A percentile compares a stretch with the other conserved stretches of the same genome.
These are phyloP conservation scores for Sphagnum tenellum DNA, from an alignment of 225 moss, liverwort and hornwort genomes.

Conservation along the genomic window DNA sequence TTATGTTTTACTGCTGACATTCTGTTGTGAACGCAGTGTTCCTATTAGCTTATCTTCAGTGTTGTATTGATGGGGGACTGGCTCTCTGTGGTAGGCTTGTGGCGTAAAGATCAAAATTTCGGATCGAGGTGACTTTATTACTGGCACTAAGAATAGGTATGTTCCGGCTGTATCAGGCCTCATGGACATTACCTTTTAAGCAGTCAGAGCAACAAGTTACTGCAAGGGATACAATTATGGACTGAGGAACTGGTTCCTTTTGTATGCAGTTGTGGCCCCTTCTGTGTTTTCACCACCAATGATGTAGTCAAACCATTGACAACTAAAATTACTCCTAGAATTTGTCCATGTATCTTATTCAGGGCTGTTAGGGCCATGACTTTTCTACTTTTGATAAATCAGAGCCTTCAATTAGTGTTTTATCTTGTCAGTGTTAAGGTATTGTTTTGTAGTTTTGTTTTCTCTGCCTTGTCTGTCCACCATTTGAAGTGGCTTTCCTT, in stretches of 20 bases:
- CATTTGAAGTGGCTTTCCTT: constrained; percentile 1
- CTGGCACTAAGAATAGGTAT: constrained; percentile 40
- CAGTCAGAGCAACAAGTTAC: no score
- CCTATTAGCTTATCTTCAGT: not conserved
- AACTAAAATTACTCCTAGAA: not conserved
- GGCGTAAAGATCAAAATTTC: constrained; percentile 54
- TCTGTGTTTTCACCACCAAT: not conserved
- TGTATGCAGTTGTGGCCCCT: not conserved
- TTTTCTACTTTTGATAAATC: not conserved
- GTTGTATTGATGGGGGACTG: not conserved
- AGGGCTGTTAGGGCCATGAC: not conserved
- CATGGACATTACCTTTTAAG: not conserved
- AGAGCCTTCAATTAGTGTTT: not conserved
- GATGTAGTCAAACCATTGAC: not conserved
- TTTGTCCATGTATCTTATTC: not conserved
- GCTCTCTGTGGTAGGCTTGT: constrained; percentile 23
- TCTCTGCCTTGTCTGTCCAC: not conserved
- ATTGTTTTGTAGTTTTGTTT: not conserved
- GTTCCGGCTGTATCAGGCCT: constrained; percentile 4
- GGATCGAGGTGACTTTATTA: constrained; percentile 46
- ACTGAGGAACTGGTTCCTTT: not conserved
- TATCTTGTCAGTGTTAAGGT: no score
- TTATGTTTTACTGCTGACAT: not conserved
- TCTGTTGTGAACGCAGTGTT: not conserved
- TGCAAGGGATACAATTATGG: no score